Conservation (phyloP, 2,329 filamentous ascomycete genomes). For the Ceratocystis eucalypticola region DNA sequence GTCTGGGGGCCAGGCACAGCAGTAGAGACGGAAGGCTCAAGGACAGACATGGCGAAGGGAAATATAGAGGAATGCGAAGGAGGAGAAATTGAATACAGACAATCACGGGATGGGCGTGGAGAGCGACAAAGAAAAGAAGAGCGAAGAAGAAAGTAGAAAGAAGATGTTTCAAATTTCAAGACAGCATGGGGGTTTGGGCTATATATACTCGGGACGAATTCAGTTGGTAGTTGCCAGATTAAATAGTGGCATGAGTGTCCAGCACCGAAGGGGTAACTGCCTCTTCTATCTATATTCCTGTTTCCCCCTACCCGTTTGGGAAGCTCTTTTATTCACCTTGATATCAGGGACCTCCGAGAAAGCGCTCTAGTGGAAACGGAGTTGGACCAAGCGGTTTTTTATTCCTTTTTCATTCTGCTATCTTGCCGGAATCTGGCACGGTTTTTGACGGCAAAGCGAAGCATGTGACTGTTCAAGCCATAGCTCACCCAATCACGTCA, state of each 20-base stretch:
- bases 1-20: slow-evolving; percentile 31
- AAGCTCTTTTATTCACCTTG: background rate
- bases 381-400: background rate
- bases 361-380: background rate
- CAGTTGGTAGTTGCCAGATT: background rate
- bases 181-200: background rate
- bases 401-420: background rate
- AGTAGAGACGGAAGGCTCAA: slow-evolving; percentile 27
- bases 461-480: background rate
- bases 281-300: background rate
- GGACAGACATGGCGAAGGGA: slow-evolving; percentile 17
- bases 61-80: background rate
- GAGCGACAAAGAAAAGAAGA: background rate
- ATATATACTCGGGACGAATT: background rate
- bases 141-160: background rate
- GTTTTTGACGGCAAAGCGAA: background rate
- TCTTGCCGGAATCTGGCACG: background rate
- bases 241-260: background rate
- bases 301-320: background rate
- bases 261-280: slow-evolving; percentile 1
- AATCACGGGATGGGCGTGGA: background rate
- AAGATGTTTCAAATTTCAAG: background rate
- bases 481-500: background rate
- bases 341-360: slow-evolving; percentile 5
- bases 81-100: background rate